Percentiles rank a stretch among this genome's conserved stretches.
These are phyloP conservation scores for Albatrellus sp. DNA, from an alignment of 1,284 basidiomycete species.

Conservation along the genomic window DNA sequence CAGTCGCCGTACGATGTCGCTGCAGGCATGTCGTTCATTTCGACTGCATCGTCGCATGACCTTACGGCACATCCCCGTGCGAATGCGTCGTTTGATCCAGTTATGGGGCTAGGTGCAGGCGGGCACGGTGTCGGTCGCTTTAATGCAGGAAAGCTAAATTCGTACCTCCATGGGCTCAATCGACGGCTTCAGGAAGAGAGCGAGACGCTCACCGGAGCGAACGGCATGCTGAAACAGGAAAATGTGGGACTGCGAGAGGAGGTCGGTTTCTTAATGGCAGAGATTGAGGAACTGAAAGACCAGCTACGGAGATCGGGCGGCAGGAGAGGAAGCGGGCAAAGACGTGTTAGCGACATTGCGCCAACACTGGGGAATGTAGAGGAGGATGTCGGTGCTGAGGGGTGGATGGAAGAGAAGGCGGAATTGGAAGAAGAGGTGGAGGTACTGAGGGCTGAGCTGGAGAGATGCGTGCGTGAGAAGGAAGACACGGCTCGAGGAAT, in stretches of 20 bases:
- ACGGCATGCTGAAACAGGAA: slow-evolving; percentile 38
- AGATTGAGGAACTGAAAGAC: slow-evolving; percentile 21
- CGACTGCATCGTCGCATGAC: slow-evolving; percentile 75
- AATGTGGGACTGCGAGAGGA: slow-evolving; percentile 20
- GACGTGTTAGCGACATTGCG: slow-evolving; percentile 38
- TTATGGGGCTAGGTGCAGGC: slow-evolving; percentile 54
- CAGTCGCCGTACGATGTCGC: slow-evolving; percentile 15
- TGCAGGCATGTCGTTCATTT: slow-evolving; percentile 51
- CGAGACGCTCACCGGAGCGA: slow-evolving; percentile 37
- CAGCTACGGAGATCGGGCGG: slow-evolving; percentile 15
- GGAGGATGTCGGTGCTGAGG: slow-evolving; percentile 45
- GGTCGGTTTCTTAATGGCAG: slow-evolving; percentile 28
- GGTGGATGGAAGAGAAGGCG: slow-evolving; percentile 53
- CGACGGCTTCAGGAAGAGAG: slow-evolving; percentile 74
- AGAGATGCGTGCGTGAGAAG: slow-evolving; percentile 18
- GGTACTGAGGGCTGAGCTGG: slow-evolving; percentile 34
- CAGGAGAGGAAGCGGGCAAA: slow-evolving; percentile 17
- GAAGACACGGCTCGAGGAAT: slow-evolving; percentile 31
- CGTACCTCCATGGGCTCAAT: slow-evolving; percentile 73
- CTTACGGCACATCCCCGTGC: slow-evolving; percentile 66
- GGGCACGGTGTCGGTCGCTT: slow-evolving; percentile 53
- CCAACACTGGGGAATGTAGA: slow-evolving; percentile 41
- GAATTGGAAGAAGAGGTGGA: slow-evolving; percentile 34
- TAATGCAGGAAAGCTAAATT: slow-evolving; percentile 71
- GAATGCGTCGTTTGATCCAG: slow-evolving; percentile 76